A percentile compares a stretch with the other conserved stretches of the same genome.
phyloP scores from a whole-genome alignment of 2,329 filamentous ascomycete species.

The Malbranchea cinnamomea region DNA sequence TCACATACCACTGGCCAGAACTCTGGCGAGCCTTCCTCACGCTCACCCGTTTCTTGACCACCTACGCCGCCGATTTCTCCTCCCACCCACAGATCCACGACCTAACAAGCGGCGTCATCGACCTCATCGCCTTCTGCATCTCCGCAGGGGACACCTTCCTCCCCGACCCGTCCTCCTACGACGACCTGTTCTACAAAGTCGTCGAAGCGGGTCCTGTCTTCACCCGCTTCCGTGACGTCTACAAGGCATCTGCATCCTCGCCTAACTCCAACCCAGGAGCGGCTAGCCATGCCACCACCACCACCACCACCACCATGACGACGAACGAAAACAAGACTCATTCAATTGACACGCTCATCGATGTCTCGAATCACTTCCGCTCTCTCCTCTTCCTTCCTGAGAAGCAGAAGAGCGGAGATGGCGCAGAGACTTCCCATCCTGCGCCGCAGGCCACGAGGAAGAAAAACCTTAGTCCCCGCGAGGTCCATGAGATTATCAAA shows the following conservation, averaged over 20 bases:
- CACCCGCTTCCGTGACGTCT: conserved; percentile 66
- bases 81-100: conserved; percentile 52
- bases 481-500: conserved; percentile 86
- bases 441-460: conserved; percentile 21
- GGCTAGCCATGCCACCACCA: conserved; percentile 5
- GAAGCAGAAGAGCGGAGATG: conserved; percentile 9
- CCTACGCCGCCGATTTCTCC: conserved; percentile 66
- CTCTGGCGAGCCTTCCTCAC: conserved; percentile 81
- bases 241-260: conserved; percentile 30
- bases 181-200: conserved; percentile 96
- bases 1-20: conserved; percentile 88
- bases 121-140: conserved; percentile 68
- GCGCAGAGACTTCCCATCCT: conserved; percentile 14
- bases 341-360: conserved; percentile 68
- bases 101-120: conserved; percentile 63
- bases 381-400: conserved; percentile 49
- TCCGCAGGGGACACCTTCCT: conserved; percentile 83
- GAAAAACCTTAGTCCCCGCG: conserved; percentile 61
- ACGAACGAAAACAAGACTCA: conserved; percentile 12
- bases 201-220: conserved; percentile 81
- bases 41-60: conserved; percentile 78
- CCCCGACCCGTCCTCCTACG: conserved; percentile 73
- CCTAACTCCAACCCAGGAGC: conserved; percentile 3
- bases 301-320: conserved; percentile 12
- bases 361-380: conserved; percentile 69